Evolutionary conservation across 495 filamentous ascomycete genomes (phyloP).

Genomic region (Hypoxylon rickii): DNA sequence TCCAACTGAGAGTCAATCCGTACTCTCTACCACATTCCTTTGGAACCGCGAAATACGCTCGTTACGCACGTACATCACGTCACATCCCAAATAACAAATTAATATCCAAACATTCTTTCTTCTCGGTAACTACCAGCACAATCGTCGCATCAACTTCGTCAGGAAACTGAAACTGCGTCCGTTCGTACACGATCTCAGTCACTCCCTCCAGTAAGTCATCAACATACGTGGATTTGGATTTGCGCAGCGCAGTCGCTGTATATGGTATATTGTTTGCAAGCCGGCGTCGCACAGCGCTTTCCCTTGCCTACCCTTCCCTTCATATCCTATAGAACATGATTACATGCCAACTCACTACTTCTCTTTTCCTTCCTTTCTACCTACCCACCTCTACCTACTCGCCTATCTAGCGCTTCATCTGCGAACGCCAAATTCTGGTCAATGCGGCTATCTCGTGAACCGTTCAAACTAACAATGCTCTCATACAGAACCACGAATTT

Average conservation of each 20-base stretch:
- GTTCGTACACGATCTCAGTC: background rate
- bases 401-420: too few relatives aligned
- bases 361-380: background rate
- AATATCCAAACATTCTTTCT: constrained; percentile 24
- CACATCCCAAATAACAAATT: constrained; percentile 22
- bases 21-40: constrained; percentile 66
- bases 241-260: constrained; percentile 4
- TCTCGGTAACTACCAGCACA: constrained; percentile 10
- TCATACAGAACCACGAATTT: constrained; percentile 24
- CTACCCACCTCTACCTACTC: too few relatives aligned
- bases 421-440: background rate
- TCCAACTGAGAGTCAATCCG: constrained; percentile 54
- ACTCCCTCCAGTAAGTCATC: background rate
- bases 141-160: constrained; percentile 1
- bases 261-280: background rate
- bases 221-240: background rate
- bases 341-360: constrained; percentile 15
- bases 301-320: constrained; percentile 11
- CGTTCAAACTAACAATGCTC: constrained; percentile 22
- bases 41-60: constrained; percentile 48
- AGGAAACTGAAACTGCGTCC: constrained; percentile 4
- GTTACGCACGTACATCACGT: constrained; percentile 28
- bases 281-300: background rate
- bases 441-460: constrained; percentile 1
- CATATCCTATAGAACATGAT: constrained; percentile 13